Conservation (phyloP, 805 yeast genomes). For the Blastobotrys americana region DNA sequence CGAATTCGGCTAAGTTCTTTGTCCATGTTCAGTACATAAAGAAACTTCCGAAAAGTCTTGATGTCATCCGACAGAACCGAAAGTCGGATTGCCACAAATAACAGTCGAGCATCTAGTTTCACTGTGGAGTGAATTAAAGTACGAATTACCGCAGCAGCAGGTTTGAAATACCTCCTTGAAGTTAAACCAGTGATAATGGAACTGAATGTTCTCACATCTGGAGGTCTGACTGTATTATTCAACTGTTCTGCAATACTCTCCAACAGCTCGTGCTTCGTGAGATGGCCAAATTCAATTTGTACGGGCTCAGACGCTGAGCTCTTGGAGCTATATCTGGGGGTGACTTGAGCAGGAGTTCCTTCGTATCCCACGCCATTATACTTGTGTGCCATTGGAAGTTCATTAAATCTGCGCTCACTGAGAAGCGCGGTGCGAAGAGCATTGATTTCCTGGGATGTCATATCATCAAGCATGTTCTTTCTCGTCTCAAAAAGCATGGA, state of each 20-base stretch:
- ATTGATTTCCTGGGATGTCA: not conserved
- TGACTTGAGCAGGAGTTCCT: not conserved
- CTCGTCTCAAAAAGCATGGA: not conserved
- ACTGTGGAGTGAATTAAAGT: not conserved
- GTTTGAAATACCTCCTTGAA: not conserved
- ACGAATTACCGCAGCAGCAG: not conserved
- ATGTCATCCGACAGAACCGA: not conserved
- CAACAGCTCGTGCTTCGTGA: too few species aligned
- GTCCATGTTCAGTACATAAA: not conserved
- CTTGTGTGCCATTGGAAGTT: not conserved
- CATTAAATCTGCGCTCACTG: not conserved
- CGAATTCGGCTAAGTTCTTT: too few species aligned
- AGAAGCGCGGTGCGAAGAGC: not conserved
- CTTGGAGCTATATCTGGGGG: not conserved
- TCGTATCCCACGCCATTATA: not conserved
- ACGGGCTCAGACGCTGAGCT: not conserved
- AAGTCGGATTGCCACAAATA: not conserved
- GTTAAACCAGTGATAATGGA: not conserved
- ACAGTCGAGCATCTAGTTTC: not conserved
- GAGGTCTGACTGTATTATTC: not conserved
- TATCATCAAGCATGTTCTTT: not conserved
- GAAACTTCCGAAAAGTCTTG: not conserved
- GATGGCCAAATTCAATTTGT: too few species aligned
- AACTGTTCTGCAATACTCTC: not conserved
- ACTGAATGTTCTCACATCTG: not conserved